A percentile compares a stretch with the other conserved stretches of the same genome.
Evolutionary conservation across 2,329 filamentous ascomycete species (phyloP).

Genomic region (Pyricularia sp.): DNA sequence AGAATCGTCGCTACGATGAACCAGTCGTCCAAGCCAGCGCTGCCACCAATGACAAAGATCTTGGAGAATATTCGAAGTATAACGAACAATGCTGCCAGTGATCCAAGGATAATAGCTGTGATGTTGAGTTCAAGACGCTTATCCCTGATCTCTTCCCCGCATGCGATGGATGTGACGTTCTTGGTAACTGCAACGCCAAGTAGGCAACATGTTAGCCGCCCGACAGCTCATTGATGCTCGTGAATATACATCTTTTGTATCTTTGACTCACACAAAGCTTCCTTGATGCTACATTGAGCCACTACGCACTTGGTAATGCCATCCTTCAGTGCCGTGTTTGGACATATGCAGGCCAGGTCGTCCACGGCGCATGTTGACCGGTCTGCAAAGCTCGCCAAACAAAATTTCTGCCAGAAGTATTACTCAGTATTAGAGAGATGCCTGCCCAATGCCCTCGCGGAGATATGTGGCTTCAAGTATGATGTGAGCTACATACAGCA

Average conservation of each 20-base stretch:
- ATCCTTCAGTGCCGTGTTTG: background rate
- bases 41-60: conserved; percentile 16
- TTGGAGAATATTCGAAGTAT: conserved; percentile 25
- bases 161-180: conserved; percentile 17
- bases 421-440: background rate
- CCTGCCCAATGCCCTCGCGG: background rate
- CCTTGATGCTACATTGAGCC: background rate
- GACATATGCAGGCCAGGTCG: conserved; percentile 1
- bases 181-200: background rate
- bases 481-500: background rate
- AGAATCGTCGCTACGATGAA: conserved; percentile 18
- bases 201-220: background rate
- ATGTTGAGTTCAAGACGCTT: conserved; percentile 21
- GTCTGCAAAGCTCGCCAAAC: background rate
- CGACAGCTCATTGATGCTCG: background rate
- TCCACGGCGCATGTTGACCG: background rate
- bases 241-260: background rate
- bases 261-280: background rate
- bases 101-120: conserved; percentile 19
- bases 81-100: conserved; percentile 25
- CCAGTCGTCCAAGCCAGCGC: conserved; percentile 26
- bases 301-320: background rate
- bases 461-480: background rate
- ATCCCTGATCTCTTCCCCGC: conserved; percentile 14
- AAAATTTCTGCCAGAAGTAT: background rate